Percentiles rank a stretch among this genome's conserved stretches.
Evolutionary conservation across 257 asterid species (phyloP).

Genomic region (Mentha longifolia): DNA sequence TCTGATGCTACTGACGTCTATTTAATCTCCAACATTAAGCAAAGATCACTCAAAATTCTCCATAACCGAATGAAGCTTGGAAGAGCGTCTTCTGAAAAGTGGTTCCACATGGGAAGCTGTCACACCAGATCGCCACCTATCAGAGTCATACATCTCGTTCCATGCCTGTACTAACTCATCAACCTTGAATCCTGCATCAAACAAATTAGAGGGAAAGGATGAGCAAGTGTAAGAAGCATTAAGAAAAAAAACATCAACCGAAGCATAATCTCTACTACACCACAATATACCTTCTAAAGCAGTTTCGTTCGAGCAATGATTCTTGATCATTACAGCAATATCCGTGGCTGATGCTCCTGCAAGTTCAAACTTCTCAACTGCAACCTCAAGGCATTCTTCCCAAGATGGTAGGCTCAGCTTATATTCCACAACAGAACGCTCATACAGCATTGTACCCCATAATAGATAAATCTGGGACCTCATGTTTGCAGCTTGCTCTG

Average conservation of each 20-base stretch:
- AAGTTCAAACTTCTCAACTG: slow-evolving; percentile 86
- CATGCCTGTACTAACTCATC: slow-evolving; percentile 99
- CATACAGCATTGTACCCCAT: slow-evolving; percentile 92
- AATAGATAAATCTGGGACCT: slow-evolving; percentile 82
- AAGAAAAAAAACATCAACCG: neutral
- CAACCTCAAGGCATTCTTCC: slow-evolving; percentile 96
- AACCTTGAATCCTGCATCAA: slow-evolving; percentile 75
- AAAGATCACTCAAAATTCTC: slow-evolving; percentile 59
- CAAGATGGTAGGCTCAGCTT: slow-evolving; percentile 83
- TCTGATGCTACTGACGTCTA: slow-evolving; percentile 34
- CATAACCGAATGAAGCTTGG: slow-evolving; percentile 72
- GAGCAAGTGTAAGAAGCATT: slow-evolving; percentile 28
- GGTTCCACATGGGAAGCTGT: slow-evolving; percentile 79
- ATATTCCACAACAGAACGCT: slow-evolving; percentile 90
- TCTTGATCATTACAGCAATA: slow-evolving; percentile 92
- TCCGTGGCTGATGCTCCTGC: slow-evolving; percentile 88
- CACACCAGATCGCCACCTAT: slow-evolving; percentile 78
- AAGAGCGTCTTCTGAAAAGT: slow-evolving; percentile 74
- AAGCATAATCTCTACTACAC: neutral
- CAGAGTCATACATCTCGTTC: slow-evolving; percentile 93
- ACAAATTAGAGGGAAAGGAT: slow-evolving; percentile 25
- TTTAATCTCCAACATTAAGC: slow-evolving; percentile 24
- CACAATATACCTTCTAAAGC: slow-evolving; percentile 76
- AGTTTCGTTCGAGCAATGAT: slow-evolving; percentile 92
- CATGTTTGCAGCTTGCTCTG: slow-evolving; percentile 63